Conservation (phyloP, 768 basidiomycete species). For the Cytidiella melzeri region DNA sequence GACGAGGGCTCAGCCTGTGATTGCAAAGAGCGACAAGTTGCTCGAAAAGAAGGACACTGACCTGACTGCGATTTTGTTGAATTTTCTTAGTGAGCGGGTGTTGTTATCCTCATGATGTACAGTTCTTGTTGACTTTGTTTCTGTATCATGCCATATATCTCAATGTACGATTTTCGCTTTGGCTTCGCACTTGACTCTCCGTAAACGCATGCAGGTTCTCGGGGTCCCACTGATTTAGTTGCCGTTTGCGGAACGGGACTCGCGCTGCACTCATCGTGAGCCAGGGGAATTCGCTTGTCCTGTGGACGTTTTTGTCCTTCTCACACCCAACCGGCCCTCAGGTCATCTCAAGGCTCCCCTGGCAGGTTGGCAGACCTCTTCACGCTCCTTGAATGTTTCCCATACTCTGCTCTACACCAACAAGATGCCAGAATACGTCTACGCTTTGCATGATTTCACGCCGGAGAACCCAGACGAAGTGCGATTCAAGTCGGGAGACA, state of each 20-base stretch:
- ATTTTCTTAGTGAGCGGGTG: conserved; percentile 62
- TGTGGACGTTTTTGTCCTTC: neutral
- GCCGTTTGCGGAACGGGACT: neutral
- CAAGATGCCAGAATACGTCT: conserved; percentile 76
- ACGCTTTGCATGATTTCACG: conserved; percentile 78
- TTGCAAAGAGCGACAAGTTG: conserved; percentile 51
- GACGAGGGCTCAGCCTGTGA: conserved; percentile 56
- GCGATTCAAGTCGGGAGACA: conserved; percentile 75
- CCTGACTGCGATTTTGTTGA: conserved; percentile 52
- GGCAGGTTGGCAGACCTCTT: neutral
- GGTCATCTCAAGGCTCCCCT: neutral
- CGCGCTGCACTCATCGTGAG: no score
- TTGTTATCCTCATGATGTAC: conserved; percentile 7
- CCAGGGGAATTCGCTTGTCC: neutral
- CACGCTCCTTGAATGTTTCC: conserved; percentile 4
- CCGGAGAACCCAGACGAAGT: conserved; percentile 97
- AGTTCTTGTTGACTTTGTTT: neutral
- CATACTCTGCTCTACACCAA: neutral
- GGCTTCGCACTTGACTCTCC: neutral
- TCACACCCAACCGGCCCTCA: neutral
- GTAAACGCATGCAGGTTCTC: neutral
- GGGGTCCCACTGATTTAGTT: neutral
- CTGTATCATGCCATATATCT: neutral
- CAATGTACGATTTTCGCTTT: neutral
- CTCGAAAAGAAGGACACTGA: conserved; percentile 41